Evolutionary conservation across 768 basidiomycete species (phyloP), one percentile per base, ranked within the genome.

Genomic region (Mycena rebaudengoi): DNA sequence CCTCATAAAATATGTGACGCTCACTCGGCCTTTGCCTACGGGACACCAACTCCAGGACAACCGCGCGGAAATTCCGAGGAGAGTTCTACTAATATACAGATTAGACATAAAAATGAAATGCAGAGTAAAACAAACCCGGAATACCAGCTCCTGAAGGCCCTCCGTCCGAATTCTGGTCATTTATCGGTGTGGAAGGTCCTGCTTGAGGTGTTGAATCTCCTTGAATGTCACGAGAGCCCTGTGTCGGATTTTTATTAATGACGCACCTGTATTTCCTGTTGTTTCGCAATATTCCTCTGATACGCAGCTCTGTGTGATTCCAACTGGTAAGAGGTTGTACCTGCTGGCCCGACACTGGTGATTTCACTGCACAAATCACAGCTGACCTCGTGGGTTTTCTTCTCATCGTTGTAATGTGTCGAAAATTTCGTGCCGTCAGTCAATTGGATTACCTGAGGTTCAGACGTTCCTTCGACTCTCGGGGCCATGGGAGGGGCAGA

Each of bases 171-270:
- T 35, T 55, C 30, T 43, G 54, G 40, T 55, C 16, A 21, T 43
- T 33, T 43, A 55, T 55, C 18, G 54, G 54, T 18, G 54, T 43
- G 23, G 54, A 55, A 45, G 54, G 54, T 55, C 54, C 41, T 53
- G 51, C 51, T 53, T 39, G 54, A 45, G 54, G 54, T 16, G 54
- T 55, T 30, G 54, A 43, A 21, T 30, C 54, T 55, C 54, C 54
- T 23, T 28, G 54, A 23, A 35, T 33, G 21, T 55, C 54, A 32
- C 0, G 12, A 39, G 39, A 44, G 29, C 29, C 41, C 39, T 28
- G 53, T 33, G 41, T 43, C 49, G 43, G 23, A 49, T 39, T 30
- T 39, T 30, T 48, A 40, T 21, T 29, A 59, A 14, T 12, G 37
- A 59, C 45, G n/a, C 46, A 59, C 57, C 35, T 49, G 10, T 5